Base-by-base conservation (phyloP, 2,329 filamentous ascomycete genomes). In the Microsporum audouinii region DNA sequence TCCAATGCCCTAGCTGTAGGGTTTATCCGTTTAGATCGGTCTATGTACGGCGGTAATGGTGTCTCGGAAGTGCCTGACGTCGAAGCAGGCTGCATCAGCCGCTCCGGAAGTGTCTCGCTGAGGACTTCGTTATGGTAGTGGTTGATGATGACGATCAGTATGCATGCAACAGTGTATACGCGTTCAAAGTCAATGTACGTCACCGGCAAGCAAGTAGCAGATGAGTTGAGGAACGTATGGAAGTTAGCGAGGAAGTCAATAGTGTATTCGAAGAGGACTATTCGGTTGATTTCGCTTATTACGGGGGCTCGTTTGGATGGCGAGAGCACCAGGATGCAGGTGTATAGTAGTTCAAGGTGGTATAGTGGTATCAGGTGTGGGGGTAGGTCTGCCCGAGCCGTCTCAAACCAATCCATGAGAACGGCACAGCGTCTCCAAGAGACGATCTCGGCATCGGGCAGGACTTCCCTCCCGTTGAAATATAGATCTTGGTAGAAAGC, bases 401-500 rank as follows among this genome's bases (percentile, higher is more conserved):
- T 82, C 39, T 90, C 84, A 63, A 86, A 87, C 92, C 92, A 97
- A 33, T 75, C 68, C 85, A 83, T 60, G 81, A 84, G 86, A 89
- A 91, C 71, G 38, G 70, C 70, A 59, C 73, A 76, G 27, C 74
- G 68, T n/a, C 66, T 68, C 71, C 74, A 77, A n/a, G 70, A 71
- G 45, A 71, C 70, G 6, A 67, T 65, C 49, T 86, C 0, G 88
- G 81, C 59, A 91, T 84, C 17, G 83, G 78, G 62, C 89, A 80
- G n/a, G 84, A 82, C 1, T 82, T 79, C 0, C 8, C 85, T 82
- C 7, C 88, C 87, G 17, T 86, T 88, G 68, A 94, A 89, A 70
- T 94, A 94, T 2, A 96, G 82, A 27, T 87, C 84, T 69, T 95
- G 91, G 68, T 97, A 97, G 84, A 90, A 96, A 57, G 82, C 82